A percentile compares a stretch with the other conserved stretches of the same genome.
These are phyloP conservation scores for Sergeia podlipaevii DNA, from an alignment of 208 protist genomes.

Conservation along the genomic window DNA sequence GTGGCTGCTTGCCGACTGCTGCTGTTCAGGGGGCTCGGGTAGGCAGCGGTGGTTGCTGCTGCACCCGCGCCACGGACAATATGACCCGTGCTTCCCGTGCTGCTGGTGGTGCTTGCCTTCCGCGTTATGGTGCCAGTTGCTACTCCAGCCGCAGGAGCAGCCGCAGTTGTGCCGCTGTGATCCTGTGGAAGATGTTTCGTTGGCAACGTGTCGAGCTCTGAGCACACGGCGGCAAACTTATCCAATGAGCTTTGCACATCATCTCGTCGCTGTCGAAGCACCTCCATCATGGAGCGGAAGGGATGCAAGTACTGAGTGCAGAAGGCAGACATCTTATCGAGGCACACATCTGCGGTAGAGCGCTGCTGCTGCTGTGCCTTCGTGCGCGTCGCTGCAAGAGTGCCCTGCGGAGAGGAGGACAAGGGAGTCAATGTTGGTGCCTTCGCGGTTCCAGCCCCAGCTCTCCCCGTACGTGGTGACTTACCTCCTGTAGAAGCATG, in stretches of 20 bases:
- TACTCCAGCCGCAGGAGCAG: neutral
- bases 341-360: constrained; percentile 7
- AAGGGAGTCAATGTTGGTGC: constrained; percentile 14
- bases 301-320: constrained; percentile 57
- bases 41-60: neutral
- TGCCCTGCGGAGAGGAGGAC: neutral
- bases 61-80: neutral
- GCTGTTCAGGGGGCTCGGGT: neutral
- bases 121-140: neutral
- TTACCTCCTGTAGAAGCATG: neutral
- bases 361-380: neutral
- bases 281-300: constrained; percentile 45
- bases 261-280: constrained; percentile 30
- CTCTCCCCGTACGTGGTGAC: too few species aligned
- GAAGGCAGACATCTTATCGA: constrained; percentile 43
- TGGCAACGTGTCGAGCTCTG: neutral
- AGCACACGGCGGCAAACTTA: constrained; percentile 24
- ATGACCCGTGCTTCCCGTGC: neutral
- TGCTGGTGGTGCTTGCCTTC: constrained; percentile 5
- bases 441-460: constrained; percentile 1
- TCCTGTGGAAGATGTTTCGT: neutral
- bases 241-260: constrained; percentile 28
- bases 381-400: neutral
- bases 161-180: neutral
- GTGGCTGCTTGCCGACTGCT: constrained; percentile 7